These are phyloP conservation scores for Exophiala viscosa DNA, from an alignment of 2,329 filamentous ascomycete species.

Conservation along the genomic window DNA sequence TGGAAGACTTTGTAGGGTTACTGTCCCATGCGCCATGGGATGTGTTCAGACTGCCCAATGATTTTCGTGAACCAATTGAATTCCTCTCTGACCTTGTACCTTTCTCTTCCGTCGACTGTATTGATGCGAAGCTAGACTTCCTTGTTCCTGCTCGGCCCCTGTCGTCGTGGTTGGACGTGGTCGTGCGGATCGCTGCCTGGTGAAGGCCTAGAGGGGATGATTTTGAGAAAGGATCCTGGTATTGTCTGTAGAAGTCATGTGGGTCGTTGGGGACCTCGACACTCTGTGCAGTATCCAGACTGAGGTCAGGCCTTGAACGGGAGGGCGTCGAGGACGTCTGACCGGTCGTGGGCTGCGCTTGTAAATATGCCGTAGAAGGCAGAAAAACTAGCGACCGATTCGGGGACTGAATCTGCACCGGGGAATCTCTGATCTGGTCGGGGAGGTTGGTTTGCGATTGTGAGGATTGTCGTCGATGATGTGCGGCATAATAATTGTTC, in stretches of 20 bases:
- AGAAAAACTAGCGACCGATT: constrained; percentile 22
- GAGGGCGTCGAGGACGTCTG: constrained; percentile 21
- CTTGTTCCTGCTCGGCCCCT: constrained; percentile 1
- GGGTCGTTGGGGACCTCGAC: constrained; percentile 41
- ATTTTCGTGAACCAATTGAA: constrained; percentile 8
- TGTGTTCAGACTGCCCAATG: constrained; percentile 14
- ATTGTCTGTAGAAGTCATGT: constrained; percentile 51
- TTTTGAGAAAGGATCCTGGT: constrained; percentile 36
- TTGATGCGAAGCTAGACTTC: constrained; percentile 21
- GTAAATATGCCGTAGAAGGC: constrained; percentile 27
- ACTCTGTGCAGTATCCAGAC: constrained; percentile 12
- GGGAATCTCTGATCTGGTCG: constrained; percentile 18
- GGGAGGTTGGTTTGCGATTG: constrained; percentile 25
- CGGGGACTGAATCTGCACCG: constrained; percentile 16
- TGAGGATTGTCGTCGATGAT: constrained; percentile 25
- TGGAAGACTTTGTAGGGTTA: constrained; percentile 9
- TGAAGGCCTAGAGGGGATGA: constrained; percentile 31
- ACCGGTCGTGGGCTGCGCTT: constrained; percentile 25
- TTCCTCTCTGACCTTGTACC: neutral
- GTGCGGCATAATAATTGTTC: constrained; percentile 22
- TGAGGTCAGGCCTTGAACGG: constrained; percentile 6
- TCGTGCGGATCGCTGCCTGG: constrained; percentile 25
- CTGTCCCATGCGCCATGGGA: constrained; percentile 10
- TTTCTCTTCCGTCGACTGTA: constrained; percentile 9
- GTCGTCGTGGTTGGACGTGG: constrained; percentile 8